Percentiles rank a stretch among this genome's conserved stretches.
Conservation (phyloP, 305 asterid species). For the Solanum aculeatissimum region DNA sequence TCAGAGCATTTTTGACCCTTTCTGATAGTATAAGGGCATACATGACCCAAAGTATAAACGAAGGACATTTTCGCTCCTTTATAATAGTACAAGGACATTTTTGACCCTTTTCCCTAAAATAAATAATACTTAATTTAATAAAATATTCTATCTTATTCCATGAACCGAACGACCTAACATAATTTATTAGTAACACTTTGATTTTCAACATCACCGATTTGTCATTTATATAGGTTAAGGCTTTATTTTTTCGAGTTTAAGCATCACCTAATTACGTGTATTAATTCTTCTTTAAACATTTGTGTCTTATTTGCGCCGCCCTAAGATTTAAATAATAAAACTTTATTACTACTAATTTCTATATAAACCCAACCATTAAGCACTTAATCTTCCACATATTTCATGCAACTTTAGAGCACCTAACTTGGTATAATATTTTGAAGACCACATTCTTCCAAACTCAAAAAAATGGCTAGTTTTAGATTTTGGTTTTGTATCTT, state of each 20-base stretch:
- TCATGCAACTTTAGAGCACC: neutral
- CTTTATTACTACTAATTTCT: neutral
- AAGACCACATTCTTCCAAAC: neutral
- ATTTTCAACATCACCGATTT: neutral
- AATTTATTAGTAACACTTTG: neutral
- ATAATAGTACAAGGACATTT: no score
- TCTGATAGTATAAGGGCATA: no score
- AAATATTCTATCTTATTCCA: neutral
- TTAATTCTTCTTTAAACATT: neutral
- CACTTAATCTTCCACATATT: slow-evolving; percentile 5
- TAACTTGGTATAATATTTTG: neutral
- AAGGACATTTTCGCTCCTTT: no score
- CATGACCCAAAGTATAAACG: no score
- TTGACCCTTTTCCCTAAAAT: no score
- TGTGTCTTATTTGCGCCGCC: slow-evolving; percentile 4
- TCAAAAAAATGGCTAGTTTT: slow-evolving; percentile 12
- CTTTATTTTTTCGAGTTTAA: neutral
- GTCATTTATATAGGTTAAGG: neutral
- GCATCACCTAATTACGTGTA: neutral
- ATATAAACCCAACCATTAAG: slow-evolving; percentile 16
- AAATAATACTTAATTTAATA: neutral
- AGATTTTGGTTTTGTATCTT: slow-evolving; percentile 15
- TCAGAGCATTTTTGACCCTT: no score
- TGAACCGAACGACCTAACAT: neutral
- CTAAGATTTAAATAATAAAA: slow-evolving; percentile 1